These are phyloP conservation scores for Cryptococcus sp. DNA, from an alignment of 1,284 basidiomycete genomes.

Conservation along the genomic window DNA sequence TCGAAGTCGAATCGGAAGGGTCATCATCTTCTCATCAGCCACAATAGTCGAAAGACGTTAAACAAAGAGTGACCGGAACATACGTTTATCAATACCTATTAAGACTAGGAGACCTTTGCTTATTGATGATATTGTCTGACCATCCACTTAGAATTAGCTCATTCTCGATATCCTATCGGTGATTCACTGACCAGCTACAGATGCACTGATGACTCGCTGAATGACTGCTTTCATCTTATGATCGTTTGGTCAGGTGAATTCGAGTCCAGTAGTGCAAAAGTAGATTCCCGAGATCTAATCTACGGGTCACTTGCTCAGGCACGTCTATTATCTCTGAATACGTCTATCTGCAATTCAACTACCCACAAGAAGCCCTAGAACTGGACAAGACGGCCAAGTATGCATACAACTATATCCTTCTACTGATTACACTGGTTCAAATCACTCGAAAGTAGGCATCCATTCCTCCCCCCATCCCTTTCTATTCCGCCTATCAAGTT, in stretches of 20 bases:
- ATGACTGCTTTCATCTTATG: slow-evolving; percentile 46
- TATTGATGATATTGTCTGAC: slow-evolving; percentile 63
- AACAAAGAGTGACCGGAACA: slow-evolving; percentile 17
- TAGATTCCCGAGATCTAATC: too few species aligned
- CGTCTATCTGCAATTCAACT: too few species aligned
- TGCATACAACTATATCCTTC: too few species aligned
- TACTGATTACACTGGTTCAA: too few species aligned
- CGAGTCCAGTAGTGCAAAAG: too few species aligned
- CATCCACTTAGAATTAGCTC: slow-evolving; percentile 33
- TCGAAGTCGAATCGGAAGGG: slow-evolving; percentile 60
- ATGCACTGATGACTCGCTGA: slow-evolving; percentile 43
- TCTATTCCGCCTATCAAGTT: slow-evolving; percentile 29
- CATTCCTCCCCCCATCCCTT: slow-evolving; percentile 30
- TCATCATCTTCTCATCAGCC: slow-evolving; percentile 62
- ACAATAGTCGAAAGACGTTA: background rate
- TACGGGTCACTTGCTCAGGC: too few species aligned
- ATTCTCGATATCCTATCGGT: background rate
- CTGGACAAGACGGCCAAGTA: too few species aligned
- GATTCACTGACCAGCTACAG: slow-evolving; percentile 35
- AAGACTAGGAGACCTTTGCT: slow-evolving; percentile 78
- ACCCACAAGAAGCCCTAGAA: too few species aligned
- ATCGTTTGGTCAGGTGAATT: too few species aligned
- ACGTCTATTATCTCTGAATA: too few species aligned
- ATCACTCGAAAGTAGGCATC: slow-evolving; percentile 22
- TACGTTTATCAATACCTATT: slow-evolving; percentile 77